phyloP scores from a whole-genome alignment of 2,329 filamentous ascomycete species.

The Penicillium sp. region DNA sequence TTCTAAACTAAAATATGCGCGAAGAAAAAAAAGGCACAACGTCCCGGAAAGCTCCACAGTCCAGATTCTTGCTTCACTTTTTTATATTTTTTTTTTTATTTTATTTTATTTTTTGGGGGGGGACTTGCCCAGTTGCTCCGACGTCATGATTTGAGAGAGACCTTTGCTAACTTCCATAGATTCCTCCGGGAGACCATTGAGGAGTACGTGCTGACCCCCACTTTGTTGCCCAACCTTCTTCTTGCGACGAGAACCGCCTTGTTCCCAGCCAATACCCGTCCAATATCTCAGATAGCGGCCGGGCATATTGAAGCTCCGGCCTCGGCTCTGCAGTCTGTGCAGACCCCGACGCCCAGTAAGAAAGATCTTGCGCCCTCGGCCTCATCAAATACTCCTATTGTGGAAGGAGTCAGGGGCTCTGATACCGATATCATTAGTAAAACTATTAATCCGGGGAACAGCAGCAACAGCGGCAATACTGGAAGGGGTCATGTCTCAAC shows the following conservation, averaged over 20 bases:
- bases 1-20: slow-evolving; percentile 12
- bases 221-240: slow-evolving; percentile 62
- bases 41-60: slow-evolving; percentile 25
- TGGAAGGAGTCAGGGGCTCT: slow-evolving; percentile 10
- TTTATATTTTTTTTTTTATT: slow-evolving; percentile 7
- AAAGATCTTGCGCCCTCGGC: slow-evolving; percentile 30
- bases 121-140: slow-evolving; percentile 3
- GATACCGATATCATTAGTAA: slow-evolving; percentile 7
- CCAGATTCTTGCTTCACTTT: slow-evolving; percentile 19
- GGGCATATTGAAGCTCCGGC: slow-evolving; percentile 37
- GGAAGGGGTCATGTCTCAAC: slow-evolving; percentile 17
- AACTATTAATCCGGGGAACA: slow-evolving; percentile 6
- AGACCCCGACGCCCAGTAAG: slow-evolving; percentile 20
- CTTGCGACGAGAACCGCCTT: slow-evolving; percentile 68
- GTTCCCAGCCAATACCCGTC: slow-evolving; percentile 81
- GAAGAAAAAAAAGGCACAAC: slow-evolving; percentile 16
- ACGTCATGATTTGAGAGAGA: slow-evolving; percentile 21
- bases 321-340: slow-evolving; percentile 27
- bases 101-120: slow-evolving; percentile 7
- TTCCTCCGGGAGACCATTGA: slow-evolving; percentile 52
- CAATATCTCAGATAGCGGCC: slow-evolving; percentile 45
- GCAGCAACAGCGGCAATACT: slow-evolving; percentile 11
- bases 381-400: slow-evolving; percentile 20
- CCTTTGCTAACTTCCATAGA: slow-evolving; percentile 33
- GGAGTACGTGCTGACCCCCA: slow-evolving; percentile 63